These are phyloP conservation scores for Elaeis guineensis DNA, from an alignment of 176 grass and related monocot genomes.

Conservation along the genomic window DNA sequence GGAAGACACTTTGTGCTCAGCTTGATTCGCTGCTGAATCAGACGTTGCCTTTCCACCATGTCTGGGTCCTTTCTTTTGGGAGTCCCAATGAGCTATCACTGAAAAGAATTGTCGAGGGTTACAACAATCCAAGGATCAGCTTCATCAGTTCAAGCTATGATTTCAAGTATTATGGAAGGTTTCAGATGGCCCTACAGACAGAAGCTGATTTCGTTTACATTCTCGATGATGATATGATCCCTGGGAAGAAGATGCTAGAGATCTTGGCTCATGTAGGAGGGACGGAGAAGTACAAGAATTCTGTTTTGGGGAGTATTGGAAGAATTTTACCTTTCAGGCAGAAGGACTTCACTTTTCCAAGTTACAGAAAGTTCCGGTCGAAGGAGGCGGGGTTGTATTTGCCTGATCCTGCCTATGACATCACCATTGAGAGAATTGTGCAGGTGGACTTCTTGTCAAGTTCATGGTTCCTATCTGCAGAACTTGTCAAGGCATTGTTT, in stretches of 20 bases:
- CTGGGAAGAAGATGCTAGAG: constrained; percentile 67
- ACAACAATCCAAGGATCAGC: constrained; percentile 85
- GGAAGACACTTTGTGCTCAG: constrained; percentile 85
- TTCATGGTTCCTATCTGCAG: constrained; percentile 78
- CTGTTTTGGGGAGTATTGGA: constrained; percentile 84
- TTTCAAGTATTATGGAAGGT: constrained; percentile 99
- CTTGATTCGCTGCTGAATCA: constrained; percentile 59
- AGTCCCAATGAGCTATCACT: constrained; percentile 65
- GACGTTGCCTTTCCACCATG: constrained; percentile 86
- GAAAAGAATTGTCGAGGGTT: constrained; percentile 55
- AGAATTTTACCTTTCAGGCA: constrained; percentile 76
- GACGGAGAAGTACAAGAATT: constrained; percentile 80
- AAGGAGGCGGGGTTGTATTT: constrained; percentile 85
- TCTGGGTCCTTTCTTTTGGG: constrained; percentile 86
- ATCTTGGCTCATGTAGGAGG: constrained; percentile 80
- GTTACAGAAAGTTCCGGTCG: constrained; percentile 85
- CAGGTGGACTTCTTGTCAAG: constrained; percentile 95
- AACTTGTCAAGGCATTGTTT: constrained; percentile 85
- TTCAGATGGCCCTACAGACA: constrained; percentile 91
- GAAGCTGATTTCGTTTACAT: constrained; percentile 88
- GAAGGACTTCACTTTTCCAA: constrained; percentile 90
- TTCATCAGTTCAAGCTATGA: constrained; percentile 82
- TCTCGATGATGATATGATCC: constrained; percentile 97
- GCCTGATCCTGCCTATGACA: constrained; percentile 89
- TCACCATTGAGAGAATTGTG: constrained; percentile 65